Conservation (phyloP, 106 monocot genomes). For the Phalaenopsis aphrodite region DNA sequence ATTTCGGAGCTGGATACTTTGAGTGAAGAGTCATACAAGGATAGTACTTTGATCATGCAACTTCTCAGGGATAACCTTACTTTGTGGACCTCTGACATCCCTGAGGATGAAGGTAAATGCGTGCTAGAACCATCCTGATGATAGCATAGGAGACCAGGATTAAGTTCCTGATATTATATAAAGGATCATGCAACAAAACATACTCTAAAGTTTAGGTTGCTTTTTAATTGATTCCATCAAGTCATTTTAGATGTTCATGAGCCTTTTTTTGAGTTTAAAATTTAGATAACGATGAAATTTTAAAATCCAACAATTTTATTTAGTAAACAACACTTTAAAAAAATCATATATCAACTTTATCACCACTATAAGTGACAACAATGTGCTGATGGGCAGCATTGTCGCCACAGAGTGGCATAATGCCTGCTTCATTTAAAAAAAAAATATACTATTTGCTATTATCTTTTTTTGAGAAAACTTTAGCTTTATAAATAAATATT, state of each 20-base stretch:
- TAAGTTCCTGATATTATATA: background rate
- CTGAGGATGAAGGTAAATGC: constrained; percentile 30
- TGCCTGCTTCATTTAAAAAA: too few species aligned
- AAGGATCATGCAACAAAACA: background rate
- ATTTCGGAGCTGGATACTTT: constrained; percentile 35
- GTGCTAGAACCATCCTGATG: background rate
- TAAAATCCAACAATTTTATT: too few species aligned
- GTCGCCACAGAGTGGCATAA: too few species aligned
- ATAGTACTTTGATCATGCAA: constrained; percentile 48
- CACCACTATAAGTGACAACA: too few species aligned
- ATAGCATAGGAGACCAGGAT: background rate
- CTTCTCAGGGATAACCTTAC: constrained; percentile 44
- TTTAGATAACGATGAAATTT: background rate
- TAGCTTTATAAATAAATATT: too few species aligned
- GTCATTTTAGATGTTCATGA: background rate
- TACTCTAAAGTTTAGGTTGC: background rate
- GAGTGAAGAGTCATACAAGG: constrained; percentile 46
- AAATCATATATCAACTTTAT: too few species aligned
- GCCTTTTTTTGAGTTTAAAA: background rate
- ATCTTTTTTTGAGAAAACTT: too few species aligned
- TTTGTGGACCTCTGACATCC: constrained; percentile 35
- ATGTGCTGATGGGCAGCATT: too few species aligned
- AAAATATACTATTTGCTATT: too few species aligned
- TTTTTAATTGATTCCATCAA: background rate
- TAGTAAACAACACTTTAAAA: too few species aligned